Conservation (phyloP, 1,284 basidiomycete genomes). For the Irpex rosettiformis region DNA sequence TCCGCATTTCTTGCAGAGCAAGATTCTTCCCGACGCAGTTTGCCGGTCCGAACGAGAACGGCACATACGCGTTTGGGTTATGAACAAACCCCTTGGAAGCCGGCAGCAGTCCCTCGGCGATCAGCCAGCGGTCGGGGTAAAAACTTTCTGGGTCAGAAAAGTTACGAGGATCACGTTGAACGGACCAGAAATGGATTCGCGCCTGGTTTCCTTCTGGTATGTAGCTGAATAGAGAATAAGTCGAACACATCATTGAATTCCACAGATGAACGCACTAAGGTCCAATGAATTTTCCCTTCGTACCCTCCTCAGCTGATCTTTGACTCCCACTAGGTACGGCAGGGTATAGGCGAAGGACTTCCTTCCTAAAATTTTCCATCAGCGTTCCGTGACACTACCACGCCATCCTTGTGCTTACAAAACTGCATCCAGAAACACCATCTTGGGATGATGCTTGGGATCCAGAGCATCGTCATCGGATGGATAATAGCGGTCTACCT, state of each 20-base stretch:
- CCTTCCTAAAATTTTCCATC: slow-evolving; percentile 41
- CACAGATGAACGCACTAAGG: slow-evolving; percentile 11
- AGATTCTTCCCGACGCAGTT: slow-evolving; percentile 26
- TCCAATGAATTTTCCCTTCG: slow-evolving; percentile 20
- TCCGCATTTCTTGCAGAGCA: slow-evolving; percentile 22
- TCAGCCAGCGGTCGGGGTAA: slow-evolving; percentile 25
- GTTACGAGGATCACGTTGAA: slow-evolving; percentile 25
- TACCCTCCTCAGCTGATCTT: slow-evolving; percentile 32
- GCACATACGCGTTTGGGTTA: slow-evolving; percentile 21
- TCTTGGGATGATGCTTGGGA: slow-evolving; percentile 11
- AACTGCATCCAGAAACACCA: slow-evolving; percentile 26
- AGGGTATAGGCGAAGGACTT: slow-evolving; percentile 52
- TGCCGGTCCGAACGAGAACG: slow-evolving; percentile 24
- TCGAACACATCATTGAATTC: not conserved
- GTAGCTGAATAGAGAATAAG: slow-evolving; percentile 13
- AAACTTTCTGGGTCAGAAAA: slow-evolving; percentile 21
- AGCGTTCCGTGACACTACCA: not conserved
- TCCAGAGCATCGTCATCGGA: slow-evolving; percentile 19
- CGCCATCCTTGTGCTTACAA: no score
- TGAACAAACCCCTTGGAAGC: slow-evolving; percentile 10
- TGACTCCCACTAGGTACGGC: slow-evolving; percentile 49
- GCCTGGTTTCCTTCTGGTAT: slow-evolving; percentile 25
- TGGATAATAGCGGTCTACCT: slow-evolving; percentile 40
- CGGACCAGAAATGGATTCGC: slow-evolving; percentile 20
- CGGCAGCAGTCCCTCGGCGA: slow-evolving; percentile 1